Evolutionary conservation across 2,329 filamentous ascomycete species (phyloP).

Genomic region (Colletotrichum karsti): DNA sequence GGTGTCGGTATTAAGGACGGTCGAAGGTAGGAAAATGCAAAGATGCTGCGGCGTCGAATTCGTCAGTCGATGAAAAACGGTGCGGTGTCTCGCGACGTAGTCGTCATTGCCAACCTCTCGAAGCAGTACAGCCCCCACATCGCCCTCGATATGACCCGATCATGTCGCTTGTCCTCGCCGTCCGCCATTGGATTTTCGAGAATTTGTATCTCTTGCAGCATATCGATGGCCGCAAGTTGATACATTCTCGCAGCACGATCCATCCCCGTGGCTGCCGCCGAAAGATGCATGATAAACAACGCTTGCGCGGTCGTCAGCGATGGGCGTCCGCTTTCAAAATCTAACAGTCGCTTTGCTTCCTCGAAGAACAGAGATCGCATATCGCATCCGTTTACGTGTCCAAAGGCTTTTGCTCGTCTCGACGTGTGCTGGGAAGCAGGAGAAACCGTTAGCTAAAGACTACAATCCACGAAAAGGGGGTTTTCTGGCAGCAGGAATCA

Average conservation of each 20-base stretch:
- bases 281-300: slow-evolving; percentile 31
- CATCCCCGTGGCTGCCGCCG: slow-evolving; percentile 29
- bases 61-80: neutral
- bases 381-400: slow-evolving; percentile 23
- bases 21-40: neutral
- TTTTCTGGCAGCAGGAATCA: neutral
- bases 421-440: slow-evolving; percentile 30
- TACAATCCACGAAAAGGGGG: neutral
- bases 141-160: slow-evolving; percentile 23
- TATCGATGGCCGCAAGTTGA: slow-evolving; percentile 32
- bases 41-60: neutral
- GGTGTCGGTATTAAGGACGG: neutral
- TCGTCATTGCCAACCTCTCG: slow-evolving; percentile 27
- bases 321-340: slow-evolving; percentile 30
- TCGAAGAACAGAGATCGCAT: slow-evolving; percentile 31
- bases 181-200: neutral
- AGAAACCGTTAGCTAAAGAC: neutral
- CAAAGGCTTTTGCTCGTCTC: slow-evolving; percentile 30
- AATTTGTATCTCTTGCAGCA: slow-evolving; percentile 23
- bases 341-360: slow-evolving; percentile 34
- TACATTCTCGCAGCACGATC: slow-evolving; percentile 27
- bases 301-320: slow-evolving; percentile 34
- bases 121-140: slow-evolving; percentile 32
- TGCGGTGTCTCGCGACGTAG: neutral
- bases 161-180: neutral